phyloP scores from a whole-genome alignment of 495 filamentous ascomycete genomes.

The Cladorrhinum samala region DNA sequence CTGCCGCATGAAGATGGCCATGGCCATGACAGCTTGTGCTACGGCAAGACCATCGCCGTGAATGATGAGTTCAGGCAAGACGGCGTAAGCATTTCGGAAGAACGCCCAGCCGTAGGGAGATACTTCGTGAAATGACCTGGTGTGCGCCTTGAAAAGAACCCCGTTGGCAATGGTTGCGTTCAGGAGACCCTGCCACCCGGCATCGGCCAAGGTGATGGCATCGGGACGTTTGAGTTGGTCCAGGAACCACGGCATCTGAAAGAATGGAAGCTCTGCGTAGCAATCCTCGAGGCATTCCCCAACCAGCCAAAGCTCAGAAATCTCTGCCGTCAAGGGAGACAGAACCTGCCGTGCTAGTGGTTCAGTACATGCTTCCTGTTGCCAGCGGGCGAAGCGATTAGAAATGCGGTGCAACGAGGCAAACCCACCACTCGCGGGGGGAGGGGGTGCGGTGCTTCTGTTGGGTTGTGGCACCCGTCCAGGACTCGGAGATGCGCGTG shows the following conservation, averaged over 20 bases:
- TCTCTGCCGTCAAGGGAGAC: background rate
- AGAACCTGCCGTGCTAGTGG: background rate
- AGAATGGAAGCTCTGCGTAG: background rate
- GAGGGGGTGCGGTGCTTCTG: background rate
- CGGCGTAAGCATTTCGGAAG: slow-evolving; percentile 6
- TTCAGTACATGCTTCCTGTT: background rate
- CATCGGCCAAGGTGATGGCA: background rate
- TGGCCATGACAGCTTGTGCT: background rate
- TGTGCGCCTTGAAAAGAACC: background rate
- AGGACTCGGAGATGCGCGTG: too few relatives aligned
- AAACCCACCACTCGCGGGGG: background rate
- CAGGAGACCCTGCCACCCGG: slow-evolving; percentile 1
- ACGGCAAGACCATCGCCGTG: background rate
- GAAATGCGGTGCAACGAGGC: background rate
- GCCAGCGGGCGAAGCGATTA: background rate
- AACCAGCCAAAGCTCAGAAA: background rate
- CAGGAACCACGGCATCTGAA: background rate
- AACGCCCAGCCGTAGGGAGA: background rate
- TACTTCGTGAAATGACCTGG: background rate
- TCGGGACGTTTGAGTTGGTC: background rate
- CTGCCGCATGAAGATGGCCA: background rate
- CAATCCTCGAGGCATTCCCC: background rate
- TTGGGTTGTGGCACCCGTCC: background rate
- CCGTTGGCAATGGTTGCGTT: slow-evolving; percentile 1
- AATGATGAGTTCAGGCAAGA: slow-evolving; percentile 6